Conservation (phyloP, 257 asterid genomes). For the Ilex aquifolium region DNA sequence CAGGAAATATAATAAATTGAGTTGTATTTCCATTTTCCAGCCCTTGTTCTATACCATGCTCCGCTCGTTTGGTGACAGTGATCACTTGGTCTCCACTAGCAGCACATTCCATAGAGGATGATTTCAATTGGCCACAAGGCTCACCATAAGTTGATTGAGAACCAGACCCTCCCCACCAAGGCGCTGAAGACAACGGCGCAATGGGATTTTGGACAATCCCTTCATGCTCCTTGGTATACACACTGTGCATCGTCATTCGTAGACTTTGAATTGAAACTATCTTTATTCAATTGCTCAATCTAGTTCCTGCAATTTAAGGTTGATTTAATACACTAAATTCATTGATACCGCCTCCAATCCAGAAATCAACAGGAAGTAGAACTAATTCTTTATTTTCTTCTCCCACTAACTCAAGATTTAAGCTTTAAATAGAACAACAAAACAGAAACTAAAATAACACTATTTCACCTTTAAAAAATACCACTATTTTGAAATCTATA, state of each 20-base stretch:
- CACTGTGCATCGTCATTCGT: slow-evolving; percentile 38
- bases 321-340: slow-evolving; percentile 6
- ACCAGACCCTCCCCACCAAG: slow-evolving; percentile 50
- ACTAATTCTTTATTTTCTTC: no score
- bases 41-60: slow-evolving; percentile 7
- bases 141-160: slow-evolving; percentile 33
- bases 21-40: slow-evolving; percentile 22
- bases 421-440: no score
- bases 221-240: slow-evolving; percentile 39
- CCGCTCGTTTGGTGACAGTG: slow-evolving; percentile 13
- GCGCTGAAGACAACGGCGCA: slow-evolving; percentile 21
- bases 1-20: slow-evolving; percentile 32
- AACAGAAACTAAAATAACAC: no score
- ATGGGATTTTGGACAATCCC: slow-evolving; percentile 26
- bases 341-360: not conserved
- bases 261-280: slow-evolving; percentile 6
- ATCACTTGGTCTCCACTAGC: slow-evolving; percentile 9
- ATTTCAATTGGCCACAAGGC: slow-evolving; percentile 32
- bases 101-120: slow-evolving; percentile 26
- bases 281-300: slow-evolving; percentile 5
- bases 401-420: no score
- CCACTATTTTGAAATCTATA: no score
- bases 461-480: no score
- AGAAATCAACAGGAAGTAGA: no score
- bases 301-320: slow-evolving; percentile 16